Evolutionary conservation across 371 early-diverging fungal species (phyloP), one percentile per base, ranked within the genome.

Genomic region (Rhizomucor pusillus): DNA sequence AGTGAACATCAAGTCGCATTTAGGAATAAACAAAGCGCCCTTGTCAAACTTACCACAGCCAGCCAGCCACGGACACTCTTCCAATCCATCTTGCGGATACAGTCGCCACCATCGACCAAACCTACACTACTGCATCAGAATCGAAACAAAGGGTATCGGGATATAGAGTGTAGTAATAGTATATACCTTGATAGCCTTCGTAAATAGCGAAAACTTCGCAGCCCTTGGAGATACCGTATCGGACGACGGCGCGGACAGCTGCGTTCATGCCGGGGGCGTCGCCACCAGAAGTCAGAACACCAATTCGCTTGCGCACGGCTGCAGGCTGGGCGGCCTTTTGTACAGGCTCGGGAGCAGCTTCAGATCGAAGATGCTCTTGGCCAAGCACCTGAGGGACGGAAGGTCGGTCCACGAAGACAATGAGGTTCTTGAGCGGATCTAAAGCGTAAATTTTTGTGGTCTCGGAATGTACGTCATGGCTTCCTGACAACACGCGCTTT

Each of bases 251-350:
- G 34, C 99, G 85, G 18, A 99, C 97, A 25, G 92, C 92, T 19
- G 97, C 90, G 66, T 99, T 99, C 99, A 99, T 99, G 44, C 99
- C 99, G 12, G 93, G 95, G 5, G 96, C 88, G 79, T 99, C 99
- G 44, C 99, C 99, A 40, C 99, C 99, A 50, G 93, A 92, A 16
- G 99, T 99, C 48, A 99, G 64, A 18, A 99, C 83, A 39, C 89
- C 99, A 64, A 98, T 89, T 41, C 80, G 80, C 49, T 76, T 73
- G n/a, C 47, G 47, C 14, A 62, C 56, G n/a, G 54, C 25, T 0
- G 34, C 13, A 22, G 40, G 43, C 24, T 52, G 25, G 23, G 62
- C 37, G 25, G 63, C 52, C 22, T 48, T 47, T 33, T 63, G 60
- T 33, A 62, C 52, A 29, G 57, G 16, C 0, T 29, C 34, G 51